Percentiles rank a stretch among this genome's conserved stretches.
Evolutionary conservation across 164 flowering plant genomes (phyloP).

Genomic region (Stephania cephalantha): DNA sequence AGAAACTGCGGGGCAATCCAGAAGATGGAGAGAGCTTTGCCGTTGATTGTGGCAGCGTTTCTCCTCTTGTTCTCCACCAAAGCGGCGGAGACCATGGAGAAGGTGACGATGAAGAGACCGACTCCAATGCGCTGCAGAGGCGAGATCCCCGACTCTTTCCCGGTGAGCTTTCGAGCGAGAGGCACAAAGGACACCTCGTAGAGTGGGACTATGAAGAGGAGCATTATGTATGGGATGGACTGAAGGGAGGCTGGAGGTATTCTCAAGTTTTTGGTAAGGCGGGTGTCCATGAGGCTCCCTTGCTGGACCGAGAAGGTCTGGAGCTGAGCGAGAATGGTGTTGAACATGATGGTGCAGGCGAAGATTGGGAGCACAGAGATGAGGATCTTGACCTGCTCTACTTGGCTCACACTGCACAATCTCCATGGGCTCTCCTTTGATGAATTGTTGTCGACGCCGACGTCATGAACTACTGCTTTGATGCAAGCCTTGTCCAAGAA

Average conservation of each 20-base stretch:
- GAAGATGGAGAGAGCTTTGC: slow-evolving; percentile 40
- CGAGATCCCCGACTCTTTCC: slow-evolving; percentile 55
- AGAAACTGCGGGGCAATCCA: slow-evolving; percentile 70
- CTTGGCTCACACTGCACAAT: slow-evolving; percentile 61
- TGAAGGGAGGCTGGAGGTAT: slow-evolving; percentile 85
- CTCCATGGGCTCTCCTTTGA: slow-evolving; percentile 62
- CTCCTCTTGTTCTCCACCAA: slow-evolving; percentile 59
- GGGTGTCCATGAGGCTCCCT: slow-evolving; percentile 55
- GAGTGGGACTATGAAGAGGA: slow-evolving; percentile 65
- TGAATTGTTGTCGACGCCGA: background rate
- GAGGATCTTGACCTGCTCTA: slow-evolving; percentile 71
- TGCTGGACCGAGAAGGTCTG: slow-evolving; percentile 86
- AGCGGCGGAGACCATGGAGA: slow-evolving; percentile 87
- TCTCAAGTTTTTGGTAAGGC: slow-evolving; percentile 35
- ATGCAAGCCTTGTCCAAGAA: slow-evolving; percentile 97
- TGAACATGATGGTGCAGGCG: slow-evolving; percentile 74
- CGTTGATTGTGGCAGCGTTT: slow-evolving; percentile 14
- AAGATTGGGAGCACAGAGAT: slow-evolving; percentile 65
- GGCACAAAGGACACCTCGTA: slow-evolving; percentile 69
- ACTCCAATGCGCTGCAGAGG: slow-evolving; percentile 60
- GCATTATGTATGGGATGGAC: slow-evolving; percentile 63
- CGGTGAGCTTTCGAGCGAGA: slow-evolving; percentile 43
- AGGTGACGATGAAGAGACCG: slow-evolving; percentile 63
- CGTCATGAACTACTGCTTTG: slow-evolving; percentile 29
- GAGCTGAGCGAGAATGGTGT: slow-evolving; percentile 73